Evolutionary conservation across 345 rosid species (phyloP).

Genomic region (Citrus inodora): DNA sequence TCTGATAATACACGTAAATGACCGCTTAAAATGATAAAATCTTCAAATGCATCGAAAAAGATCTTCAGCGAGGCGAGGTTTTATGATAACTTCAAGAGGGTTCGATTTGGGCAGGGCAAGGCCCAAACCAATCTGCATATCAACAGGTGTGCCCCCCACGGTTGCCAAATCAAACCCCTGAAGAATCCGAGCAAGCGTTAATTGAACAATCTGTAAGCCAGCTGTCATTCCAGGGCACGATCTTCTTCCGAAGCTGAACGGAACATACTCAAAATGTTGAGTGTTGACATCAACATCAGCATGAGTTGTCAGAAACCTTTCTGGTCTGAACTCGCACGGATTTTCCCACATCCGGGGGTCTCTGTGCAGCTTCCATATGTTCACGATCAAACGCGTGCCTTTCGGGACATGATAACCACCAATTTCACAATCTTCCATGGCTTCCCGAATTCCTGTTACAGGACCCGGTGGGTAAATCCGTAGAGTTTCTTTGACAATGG

Average conservation of each 20-base stretch:
- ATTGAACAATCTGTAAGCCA: conserved; percentile 38
- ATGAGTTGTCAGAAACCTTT: conserved; percentile 36
- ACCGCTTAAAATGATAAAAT: neutral
- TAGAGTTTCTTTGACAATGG: conserved; percentile 57
- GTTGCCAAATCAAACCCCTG: conserved; percentile 40
- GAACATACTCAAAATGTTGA: conserved; percentile 34
- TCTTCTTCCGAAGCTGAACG: conserved; percentile 51
- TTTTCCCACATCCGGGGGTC: conserved; percentile 49
- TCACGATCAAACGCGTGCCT: conserved; percentile 46
- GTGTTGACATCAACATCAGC: conserved; percentile 6
- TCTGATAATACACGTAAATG: too few species aligned
- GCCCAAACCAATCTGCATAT: conserved; percentile 51
- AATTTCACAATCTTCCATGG: conserved; percentile 42
- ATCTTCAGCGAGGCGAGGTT: conserved; percentile 33
- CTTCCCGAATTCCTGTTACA: conserved; percentile 45
- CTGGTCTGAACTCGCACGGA: conserved; percentile 39
- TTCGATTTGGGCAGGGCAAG: conserved; percentile 38
- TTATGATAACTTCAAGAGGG: conserved; percentile 37
- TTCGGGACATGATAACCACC: conserved; percentile 40
- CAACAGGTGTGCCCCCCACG: conserved; percentile 13
- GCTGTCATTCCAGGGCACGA: conserved; percentile 52
- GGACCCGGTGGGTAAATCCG: conserved; percentile 55
- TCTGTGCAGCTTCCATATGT: conserved; percentile 60
- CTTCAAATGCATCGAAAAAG: conserved; percentile 16
- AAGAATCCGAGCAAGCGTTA: conserved; percentile 43